phyloP scores from a whole-genome alignment of 192 early-diverging fungal species.

The Coemansia sp. region DNA sequence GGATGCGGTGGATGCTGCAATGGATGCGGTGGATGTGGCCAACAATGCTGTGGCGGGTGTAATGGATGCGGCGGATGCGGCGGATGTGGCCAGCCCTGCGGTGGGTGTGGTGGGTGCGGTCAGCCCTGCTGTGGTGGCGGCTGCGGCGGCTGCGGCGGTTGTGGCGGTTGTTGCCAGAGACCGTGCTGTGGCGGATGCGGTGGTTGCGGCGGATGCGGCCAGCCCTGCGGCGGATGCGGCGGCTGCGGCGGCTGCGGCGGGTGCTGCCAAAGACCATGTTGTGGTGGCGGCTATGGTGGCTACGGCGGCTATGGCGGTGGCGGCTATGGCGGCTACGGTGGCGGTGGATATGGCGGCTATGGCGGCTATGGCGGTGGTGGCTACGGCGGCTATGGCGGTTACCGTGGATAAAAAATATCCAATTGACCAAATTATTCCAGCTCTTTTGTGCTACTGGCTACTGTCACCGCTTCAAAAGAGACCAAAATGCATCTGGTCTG shows the following conservation, averaged over 20 bases:
- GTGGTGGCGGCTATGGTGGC: slow-evolving; percentile 19
- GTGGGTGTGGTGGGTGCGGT: slow-evolving; percentile 12
- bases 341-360: slow-evolving; percentile 6
- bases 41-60: slow-evolving; percentile 7
- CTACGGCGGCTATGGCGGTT: slow-evolving; percentile 21
- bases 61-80: slow-evolving; percentile 13
- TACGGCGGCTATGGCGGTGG: slow-evolving; percentile 15
- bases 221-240: slow-evolving; percentile 21
- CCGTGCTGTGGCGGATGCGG: slow-evolving; percentile 11
- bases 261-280: slow-evolving; percentile 4
- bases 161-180: no score
- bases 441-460: background rate
- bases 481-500: no score
- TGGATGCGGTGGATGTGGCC: background rate
- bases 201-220: slow-evolving; percentile 15
- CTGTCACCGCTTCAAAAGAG: background rate
- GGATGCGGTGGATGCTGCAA: slow-evolving; percentile 10
- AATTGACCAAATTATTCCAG: background rate
- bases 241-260: slow-evolving; percentile 30
- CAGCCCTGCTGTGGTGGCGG: no score
- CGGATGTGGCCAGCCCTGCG: background rate
- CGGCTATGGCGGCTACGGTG: slow-evolving; percentile 15
- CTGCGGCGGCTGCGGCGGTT: slow-evolving; percentile 16
- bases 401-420: background rate
- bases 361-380: background rate